phyloP scores from a whole-genome alignment of 805 yeast genomes.

The Lipomyces yamadae region DNA sequence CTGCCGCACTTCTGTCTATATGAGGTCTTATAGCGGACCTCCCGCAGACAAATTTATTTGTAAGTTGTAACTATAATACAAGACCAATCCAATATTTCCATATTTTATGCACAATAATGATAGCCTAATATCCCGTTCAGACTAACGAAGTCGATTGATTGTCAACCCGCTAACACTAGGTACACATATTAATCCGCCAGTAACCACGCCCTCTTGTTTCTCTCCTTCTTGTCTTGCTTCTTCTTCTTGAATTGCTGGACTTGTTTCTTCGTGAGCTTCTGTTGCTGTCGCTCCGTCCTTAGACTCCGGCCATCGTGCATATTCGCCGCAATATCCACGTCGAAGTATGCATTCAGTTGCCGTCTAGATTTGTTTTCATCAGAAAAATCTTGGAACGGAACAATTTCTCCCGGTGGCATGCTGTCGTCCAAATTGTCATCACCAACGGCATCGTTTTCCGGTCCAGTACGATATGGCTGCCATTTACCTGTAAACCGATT shows the following conservation, averaged over 20 bases:
- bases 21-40: no score
- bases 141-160: not conserved
- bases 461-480: conserved; percentile 19
- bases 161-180: not conserved
- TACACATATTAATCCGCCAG: conserved; percentile 15
- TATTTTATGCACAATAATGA: not conserved
- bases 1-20: no score
- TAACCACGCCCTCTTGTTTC: conserved; percentile 37
- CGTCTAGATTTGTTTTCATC: conserved; percentile 20
- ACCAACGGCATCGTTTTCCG: not conserved
- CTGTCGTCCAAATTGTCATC: conserved; percentile 15
- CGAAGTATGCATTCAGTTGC: conserved; percentile 31
- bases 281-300: conserved; percentile 36
- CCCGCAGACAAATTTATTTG: not conserved
- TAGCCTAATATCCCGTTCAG: not conserved
- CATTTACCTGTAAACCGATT: conserved; percentile 32
- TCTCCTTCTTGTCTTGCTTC: conserved; percentile 38
- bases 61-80: conserved; percentile 1
- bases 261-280: conserved; percentile 37
- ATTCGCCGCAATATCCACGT: conserved; percentile 27
- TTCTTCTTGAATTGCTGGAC: conserved; percentile 35
- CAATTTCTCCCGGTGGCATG: conserved; percentile 26
- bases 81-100: not conserved
- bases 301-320: conserved; percentile 34
- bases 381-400: conserved; percentile 25